Conservation (phyloP, 169 alveolate species). For the Plasmodium malariae region DNA sequence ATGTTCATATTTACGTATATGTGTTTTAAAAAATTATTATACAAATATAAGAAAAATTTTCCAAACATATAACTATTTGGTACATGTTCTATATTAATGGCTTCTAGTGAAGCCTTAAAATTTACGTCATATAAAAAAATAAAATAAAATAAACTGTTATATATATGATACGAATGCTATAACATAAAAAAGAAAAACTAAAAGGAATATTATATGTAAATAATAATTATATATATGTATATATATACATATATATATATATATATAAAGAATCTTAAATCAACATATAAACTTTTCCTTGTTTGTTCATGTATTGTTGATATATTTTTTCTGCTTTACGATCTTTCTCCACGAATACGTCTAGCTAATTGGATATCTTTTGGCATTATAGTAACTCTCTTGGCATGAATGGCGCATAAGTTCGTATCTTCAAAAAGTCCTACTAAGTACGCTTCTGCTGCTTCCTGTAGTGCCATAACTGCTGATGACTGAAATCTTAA, state of each 20-base stretch:
- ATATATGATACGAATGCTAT: conserved; percentile 78
- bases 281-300: background rate
- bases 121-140: conserved; percentile 15
- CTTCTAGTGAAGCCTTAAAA: conserved; percentile 89
- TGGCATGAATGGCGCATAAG: conserved; percentile 99
- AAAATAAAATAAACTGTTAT: conserved; percentile 53
- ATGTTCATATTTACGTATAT: background rate
- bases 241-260: conserved; percentile 48
- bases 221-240: conserved; percentile 48
- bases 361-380: conserved; percentile 99
- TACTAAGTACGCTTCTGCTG: conserved; percentile 99
- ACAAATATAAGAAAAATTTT: background rate
- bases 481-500: conserved; percentile 99
- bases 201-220: conserved; percentile 10
- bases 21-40: background rate
- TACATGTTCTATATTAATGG: conserved; percentile 75
- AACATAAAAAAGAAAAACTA: conserved; percentile 28
- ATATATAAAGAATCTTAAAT: conserved; percentile 62
- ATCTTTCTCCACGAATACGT: conserved; percentile 98
- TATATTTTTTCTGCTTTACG: conserved; percentile 73
- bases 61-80: background rate
- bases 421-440: conserved; percentile 99
- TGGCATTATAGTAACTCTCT: conserved; percentile 99
- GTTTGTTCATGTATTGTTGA: background rate
- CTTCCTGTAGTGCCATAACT: conserved; percentile 98